These are phyloP conservation scores for Salvia hispanica DNA, from an alignment of 257 asterid genomes.

Conservation along the genomic window DNA sequence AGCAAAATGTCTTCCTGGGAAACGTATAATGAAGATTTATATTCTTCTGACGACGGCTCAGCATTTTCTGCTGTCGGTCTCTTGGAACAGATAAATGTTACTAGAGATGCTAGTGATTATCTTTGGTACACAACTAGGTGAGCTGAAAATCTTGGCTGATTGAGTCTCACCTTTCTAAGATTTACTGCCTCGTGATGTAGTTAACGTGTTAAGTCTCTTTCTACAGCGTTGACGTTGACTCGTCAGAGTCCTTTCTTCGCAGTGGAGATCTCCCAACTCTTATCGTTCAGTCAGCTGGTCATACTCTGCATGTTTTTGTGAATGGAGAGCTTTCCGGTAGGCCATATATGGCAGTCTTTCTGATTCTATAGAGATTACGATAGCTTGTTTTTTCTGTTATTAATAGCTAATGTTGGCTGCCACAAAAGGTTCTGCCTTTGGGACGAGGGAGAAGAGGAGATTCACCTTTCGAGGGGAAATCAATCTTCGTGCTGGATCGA, in stretches of 20 bases:
- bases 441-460: constrained; percentile 74
- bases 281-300: constrained; percentile 76
- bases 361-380: not conserved
- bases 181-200: not conserved
- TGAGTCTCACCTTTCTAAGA: not conserved
- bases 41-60: constrained; percentile 67
- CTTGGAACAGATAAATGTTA: constrained; percentile 88
- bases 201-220: constrained; percentile 4
- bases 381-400: not conserved
- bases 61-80: constrained; percentile 74
- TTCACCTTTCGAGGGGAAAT: constrained; percentile 55
- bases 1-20: constrained; percentile 78
- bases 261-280: constrained; percentile 82
- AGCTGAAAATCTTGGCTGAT: constrained; percentile 32
- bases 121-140: constrained; percentile 88
- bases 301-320: constrained; percentile 77
- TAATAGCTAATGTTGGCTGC: constrained; percentile 19
- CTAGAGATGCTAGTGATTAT: constrained; percentile 87
- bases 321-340: constrained; percentile 92
- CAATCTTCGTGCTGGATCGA: constrained; percentile 69
- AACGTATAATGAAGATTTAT: constrained; percentile 79
- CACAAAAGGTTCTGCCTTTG: constrained; percentile 70
- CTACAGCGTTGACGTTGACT: constrained; percentile 68
- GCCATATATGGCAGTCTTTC: not conserved
- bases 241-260: constrained; percentile 77